Evolutionary conservation across 2,329 filamentous ascomycete species (phyloP).

Genomic region (Monilinia aucupariae): DNA sequence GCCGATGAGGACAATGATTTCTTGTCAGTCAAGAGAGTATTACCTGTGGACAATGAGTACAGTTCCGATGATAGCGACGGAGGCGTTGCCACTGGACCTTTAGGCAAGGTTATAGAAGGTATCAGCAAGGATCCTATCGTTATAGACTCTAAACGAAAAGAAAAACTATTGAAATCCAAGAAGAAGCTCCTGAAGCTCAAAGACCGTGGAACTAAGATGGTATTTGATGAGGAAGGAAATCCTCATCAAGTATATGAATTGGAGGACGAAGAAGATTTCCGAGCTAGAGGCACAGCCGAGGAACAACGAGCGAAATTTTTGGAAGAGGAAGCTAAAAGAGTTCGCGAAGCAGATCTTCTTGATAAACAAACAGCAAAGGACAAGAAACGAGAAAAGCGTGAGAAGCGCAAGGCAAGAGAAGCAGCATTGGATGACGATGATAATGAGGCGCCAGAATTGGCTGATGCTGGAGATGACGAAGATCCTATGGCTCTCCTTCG

Average conservation of each 20-base stretch:
- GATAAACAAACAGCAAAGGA: conserved; percentile 79
- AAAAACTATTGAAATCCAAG: conserved; percentile 92
- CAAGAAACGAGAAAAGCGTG: conserved; percentile 70
- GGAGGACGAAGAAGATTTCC: conserved; percentile 77
- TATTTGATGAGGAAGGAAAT: conserved; percentile 89
- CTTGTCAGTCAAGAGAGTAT: conserved; percentile 81
- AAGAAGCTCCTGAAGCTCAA: conserved; percentile 90
- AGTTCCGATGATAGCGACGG: conserved; percentile 37
- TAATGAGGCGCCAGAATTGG: conserved; percentile 29
- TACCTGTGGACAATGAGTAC: conserved; percentile 57
- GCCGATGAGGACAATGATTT: conserved; percentile 75
- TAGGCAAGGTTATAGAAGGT: conserved; percentile 57
- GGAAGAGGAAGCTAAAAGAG: conserved; percentile 65
- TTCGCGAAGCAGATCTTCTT: conserved; percentile 67
- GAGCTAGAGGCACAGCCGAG: conserved; percentile 66
- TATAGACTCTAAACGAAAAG: conserved; percentile 89
- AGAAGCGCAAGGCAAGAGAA: conserved; percentile 57
- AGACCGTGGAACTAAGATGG: conserved; percentile 74
- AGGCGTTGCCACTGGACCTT: conserved; percentile 38
- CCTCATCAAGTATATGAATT: conserved; percentile 84
- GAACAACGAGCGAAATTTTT: conserved; percentile 73
- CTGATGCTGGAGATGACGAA: conserved; percentile 40
- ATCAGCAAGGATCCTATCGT: conserved; percentile 67
- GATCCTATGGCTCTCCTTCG: conserved; percentile 54
- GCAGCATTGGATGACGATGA: conserved; percentile 43